These are phyloP conservation scores for Vaccinium vitisidaea DNA, from an alignment of 148 eudicot genomes.

Conservation along the genomic window DNA sequence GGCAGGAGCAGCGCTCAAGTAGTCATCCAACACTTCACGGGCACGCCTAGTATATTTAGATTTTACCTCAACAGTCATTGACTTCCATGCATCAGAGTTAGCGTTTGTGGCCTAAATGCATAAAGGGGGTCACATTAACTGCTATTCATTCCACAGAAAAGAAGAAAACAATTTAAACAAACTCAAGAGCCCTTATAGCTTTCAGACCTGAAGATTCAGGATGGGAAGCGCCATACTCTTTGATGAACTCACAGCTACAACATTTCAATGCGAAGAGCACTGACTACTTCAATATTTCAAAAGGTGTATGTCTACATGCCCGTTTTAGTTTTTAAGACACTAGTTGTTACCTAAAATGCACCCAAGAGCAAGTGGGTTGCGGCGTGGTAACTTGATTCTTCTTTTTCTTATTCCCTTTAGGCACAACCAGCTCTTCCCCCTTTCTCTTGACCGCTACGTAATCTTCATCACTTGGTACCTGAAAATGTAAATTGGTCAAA, in stretches of 20 bases:
- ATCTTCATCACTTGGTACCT: constrained; percentile 29
- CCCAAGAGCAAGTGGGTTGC: constrained; percentile 55
- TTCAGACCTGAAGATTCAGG: constrained; percentile 51
- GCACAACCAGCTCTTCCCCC: constrained; percentile 26
- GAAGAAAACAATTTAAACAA: not conserved
- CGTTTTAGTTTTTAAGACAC: too few relatives aligned
- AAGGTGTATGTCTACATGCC: not conserved
- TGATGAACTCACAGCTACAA: constrained; percentile 44
- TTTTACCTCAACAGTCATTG: constrained; percentile 42
- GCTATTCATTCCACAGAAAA: not conserved
- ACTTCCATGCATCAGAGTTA: constrained; percentile 47
- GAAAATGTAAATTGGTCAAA: too few relatives aligned
- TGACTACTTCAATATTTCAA: constrained; percentile 5
- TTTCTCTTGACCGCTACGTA: constrained; percentile 24
- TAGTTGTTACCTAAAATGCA: too few relatives aligned
- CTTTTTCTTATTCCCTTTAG: constrained; percentile 37
- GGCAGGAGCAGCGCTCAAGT: constrained; percentile 39
- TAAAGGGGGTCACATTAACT: not conserved
- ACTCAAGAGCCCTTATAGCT: constrained; percentile 26
- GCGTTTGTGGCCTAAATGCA: constrained; percentile 42
- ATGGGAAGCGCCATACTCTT: constrained; percentile 49
- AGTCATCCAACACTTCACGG: constrained; percentile 51
- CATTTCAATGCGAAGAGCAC: not conserved
- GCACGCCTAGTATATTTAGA: constrained; percentile 43
- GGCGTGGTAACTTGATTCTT: constrained; percentile 36